Conservation (phyloP, 2,329 filamentous ascomycete genomes). For the Phyllosticta citrichinensis region DNA sequence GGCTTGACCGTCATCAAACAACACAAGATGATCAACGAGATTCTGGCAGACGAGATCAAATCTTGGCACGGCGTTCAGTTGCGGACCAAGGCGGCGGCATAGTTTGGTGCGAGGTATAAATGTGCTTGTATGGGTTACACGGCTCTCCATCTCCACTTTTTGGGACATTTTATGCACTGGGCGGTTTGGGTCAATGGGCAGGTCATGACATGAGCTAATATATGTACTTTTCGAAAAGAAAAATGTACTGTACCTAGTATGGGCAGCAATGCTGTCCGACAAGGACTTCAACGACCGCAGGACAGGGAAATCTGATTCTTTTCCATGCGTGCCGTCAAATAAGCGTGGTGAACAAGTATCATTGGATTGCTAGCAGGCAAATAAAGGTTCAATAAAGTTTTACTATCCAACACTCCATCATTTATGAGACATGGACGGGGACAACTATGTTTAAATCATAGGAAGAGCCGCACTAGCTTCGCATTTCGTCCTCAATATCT, state of each 20-base stretch:
- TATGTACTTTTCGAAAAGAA: not conserved
- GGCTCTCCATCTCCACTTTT: not conserved
- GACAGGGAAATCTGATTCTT: too few species aligned
- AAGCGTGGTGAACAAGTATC: too few species aligned
- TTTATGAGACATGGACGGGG: too few species aligned
- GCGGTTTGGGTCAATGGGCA: not conserved
- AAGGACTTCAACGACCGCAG: not conserved
- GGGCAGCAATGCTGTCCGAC: not conserved
- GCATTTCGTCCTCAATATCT: too few species aligned
- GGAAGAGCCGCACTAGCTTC: too few species aligned
- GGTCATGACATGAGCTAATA: not conserved
- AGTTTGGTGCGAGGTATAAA: not conserved
- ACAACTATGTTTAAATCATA: too few species aligned
- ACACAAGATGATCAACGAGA: constrained; percentile 68
- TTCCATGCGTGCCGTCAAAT: too few species aligned
- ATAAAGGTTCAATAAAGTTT: too few species aligned
- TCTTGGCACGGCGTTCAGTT: constrained; percentile 76
- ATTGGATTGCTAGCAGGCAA: too few species aligned
- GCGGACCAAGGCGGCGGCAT: constrained; percentile 43
- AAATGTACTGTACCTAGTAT: not conserved
- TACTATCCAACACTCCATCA: too few species aligned
- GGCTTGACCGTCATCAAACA: constrained; percentile 68
- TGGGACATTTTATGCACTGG: not conserved
- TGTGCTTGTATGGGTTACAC: not conserved
- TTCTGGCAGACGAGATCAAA: constrained; percentile 66